Evolutionary conservation across 257 asterid species (phyloP).

Genomic region (Buddleja alternifolia): DNA sequence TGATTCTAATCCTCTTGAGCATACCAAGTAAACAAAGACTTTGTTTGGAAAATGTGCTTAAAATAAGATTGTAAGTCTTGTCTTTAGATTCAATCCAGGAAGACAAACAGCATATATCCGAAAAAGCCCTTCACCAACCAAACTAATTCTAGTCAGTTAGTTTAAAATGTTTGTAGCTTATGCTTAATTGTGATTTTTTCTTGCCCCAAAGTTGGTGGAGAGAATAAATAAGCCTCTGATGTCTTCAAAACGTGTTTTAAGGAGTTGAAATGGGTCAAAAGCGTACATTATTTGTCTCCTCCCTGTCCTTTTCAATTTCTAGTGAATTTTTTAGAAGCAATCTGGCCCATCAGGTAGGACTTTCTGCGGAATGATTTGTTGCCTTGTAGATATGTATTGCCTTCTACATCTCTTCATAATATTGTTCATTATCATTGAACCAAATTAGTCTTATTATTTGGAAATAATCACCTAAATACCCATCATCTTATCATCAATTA

Average conservation of each 20-base stretch:
- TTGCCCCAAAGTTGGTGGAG: neutral
- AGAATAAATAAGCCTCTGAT: neutral
- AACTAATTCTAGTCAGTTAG: slow-evolving; percentile 22
- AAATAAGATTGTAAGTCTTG: neutral
- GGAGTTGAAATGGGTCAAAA: slow-evolving; percentile 40
- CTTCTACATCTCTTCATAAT: no score
- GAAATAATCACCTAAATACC: no score
- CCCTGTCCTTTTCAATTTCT: neutral
- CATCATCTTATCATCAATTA: no score
- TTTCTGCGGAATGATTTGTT: slow-evolving; percentile 9
- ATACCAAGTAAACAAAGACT: neutral
- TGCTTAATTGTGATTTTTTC: neutral
- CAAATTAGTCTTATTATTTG: neutral
- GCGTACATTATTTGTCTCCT: slow-evolving; percentile 20
- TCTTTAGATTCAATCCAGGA: neutral
- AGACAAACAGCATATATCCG: slow-evolving; percentile 4
- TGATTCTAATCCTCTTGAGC: neutral
- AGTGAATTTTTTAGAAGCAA: neutral
- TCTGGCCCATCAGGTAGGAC: slow-evolving; percentile 9
- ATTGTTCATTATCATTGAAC: neutral
- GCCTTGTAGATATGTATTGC: neutral
- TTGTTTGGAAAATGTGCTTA: slow-evolving; percentile 17
- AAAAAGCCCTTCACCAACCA: slow-evolving; percentile 13
- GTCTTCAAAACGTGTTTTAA: no score
- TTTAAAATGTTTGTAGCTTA: neutral